Base-by-base conservation (phyloP, 148 eudicot species). In the Limonium bicolor region DNA sequence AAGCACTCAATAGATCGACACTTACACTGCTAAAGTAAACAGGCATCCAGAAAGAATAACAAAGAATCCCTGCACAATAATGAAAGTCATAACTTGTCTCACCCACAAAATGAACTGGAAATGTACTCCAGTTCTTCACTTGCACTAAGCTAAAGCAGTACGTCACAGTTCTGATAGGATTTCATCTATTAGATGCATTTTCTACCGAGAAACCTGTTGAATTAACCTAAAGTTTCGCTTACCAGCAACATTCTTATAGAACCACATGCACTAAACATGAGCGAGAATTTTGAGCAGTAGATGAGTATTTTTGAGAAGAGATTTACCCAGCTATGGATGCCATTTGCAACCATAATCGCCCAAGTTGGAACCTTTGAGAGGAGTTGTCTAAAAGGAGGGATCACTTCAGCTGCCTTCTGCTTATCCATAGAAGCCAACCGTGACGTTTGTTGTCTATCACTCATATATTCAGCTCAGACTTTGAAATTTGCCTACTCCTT, bases 31-130 rank as follows among this genome's bases (percentile, higher is more conserved):
- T 86, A 60, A 86, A 86, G 66, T 86, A 86, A 18, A 86, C 57
- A 31, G 96, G 96, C 96, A 82, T 81, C 96, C 96, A 86, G 96
- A 86, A 51, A 86, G 87, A 51, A 86, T 68, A 46, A 86, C 84
- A 62, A 82, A 86, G 73, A 86, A 86, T 14, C 96, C 96, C 96
- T 86, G 73, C 70, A 64, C 32, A 66, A 39, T 29, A 36, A 54
- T 26, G n/a, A n/a, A n/a, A n/a, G 33, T 5, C 6, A 29, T 5
- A 29, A 29, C 33, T n/a, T n/a, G n/a, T n/a, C n/a, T n/a, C n/a
- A n/a, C n/a, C n/a, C n/a, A n/a, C n/a, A n/a, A n/a, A n/a, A n/a
- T n/a, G 11, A 11, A 29, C 6, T 29, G n/a, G 6, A 6, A 29
- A 29, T 6, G 18, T 20, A 8, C 26, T 6, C 10, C 22, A 27